These are phyloP conservation scores for Crithidia mellificae DNA, from an alignment of 208 protist species.

Conservation along the genomic window DNA sequence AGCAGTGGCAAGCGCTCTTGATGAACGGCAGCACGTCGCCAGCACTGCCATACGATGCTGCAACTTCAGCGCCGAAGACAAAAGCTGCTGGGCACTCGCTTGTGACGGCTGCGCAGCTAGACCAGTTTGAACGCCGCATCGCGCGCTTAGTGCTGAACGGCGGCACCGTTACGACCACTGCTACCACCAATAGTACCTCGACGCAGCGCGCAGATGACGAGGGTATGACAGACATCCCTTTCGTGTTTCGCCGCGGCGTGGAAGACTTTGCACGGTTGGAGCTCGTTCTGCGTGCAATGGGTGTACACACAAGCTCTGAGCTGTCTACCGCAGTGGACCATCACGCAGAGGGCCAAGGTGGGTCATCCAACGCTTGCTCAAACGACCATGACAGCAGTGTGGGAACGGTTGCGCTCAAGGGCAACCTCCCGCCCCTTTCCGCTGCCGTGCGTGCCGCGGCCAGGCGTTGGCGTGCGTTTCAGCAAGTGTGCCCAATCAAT, in stretches of 20 bases:
- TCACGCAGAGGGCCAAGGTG: too few species aligned
- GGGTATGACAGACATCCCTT: conserved; percentile 42
- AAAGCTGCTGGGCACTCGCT: not conserved
- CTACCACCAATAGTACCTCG: conserved; percentile 15
- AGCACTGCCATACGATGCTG: too few species aligned
- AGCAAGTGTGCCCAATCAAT: conserved; percentile 59
- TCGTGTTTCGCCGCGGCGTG: conserved; percentile 64
- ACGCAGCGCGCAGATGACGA: too few species aligned
- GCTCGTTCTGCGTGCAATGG: conserved; percentile 36
- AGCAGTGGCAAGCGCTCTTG: conserved; percentile 22
- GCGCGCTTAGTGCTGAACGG: conserved; percentile 45
- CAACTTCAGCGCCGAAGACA: not conserved
- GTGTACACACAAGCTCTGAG: not conserved
- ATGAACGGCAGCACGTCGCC: too few species aligned
- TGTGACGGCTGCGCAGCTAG: conserved; percentile 31
- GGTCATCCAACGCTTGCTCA: too few species aligned
- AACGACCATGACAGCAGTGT: too few species aligned
- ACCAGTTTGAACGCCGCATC: conserved; percentile 55
- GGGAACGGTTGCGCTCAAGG: not conserved
- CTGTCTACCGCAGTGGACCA: too few species aligned
- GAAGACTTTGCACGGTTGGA: conserved; percentile 66
- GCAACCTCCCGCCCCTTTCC: not conserved
- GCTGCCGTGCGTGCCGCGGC: conserved; percentile 17
- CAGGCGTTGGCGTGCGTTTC: conserved; percentile 65
- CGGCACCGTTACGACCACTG: conserved; percentile 7